A percentile compares a stretch with the other conserved stretches of the same genome.
Evolutionary conservation across 2,329 filamentous ascomycete genomes (phyloP).

Genomic region (Colletotrichum navitas): DNA sequence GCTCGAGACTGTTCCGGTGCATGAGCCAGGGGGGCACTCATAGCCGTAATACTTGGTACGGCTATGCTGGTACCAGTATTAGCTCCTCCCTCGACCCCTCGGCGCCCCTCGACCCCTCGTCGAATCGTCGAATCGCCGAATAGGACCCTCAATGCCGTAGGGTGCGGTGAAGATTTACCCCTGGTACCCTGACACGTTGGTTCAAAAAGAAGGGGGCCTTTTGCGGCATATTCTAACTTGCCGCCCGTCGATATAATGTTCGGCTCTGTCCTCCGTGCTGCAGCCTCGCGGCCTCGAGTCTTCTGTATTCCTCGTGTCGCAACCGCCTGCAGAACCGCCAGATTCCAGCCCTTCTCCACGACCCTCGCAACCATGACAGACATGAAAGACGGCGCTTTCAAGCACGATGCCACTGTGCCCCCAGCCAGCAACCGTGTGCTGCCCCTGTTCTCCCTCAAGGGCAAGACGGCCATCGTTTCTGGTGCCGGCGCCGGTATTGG

Average conservation of each 20-base stretch:
- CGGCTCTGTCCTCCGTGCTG: conserved; percentile 34
- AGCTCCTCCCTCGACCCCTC: conserved; percentile 29
- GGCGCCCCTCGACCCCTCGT: background rate
- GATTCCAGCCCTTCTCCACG: conserved; percentile 38
- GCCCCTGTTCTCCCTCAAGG: conserved; percentile 76
- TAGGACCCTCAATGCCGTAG: conserved; percentile 10
- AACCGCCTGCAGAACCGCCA: conserved; percentile 16
- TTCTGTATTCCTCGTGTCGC: conserved; percentile 26
- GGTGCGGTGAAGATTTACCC: conserved; percentile 37
- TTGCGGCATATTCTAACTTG: conserved; percentile 35
- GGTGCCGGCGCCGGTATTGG: conserved; percentile 78
- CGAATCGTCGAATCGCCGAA: conserved; percentile 23
- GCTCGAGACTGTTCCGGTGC: conserved; percentile 39
- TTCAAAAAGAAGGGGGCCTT: conserved; percentile 14
- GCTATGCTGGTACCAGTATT: conserved; percentile 37
- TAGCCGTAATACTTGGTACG: conserved; percentile 23
- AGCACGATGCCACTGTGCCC: conserved; percentile 66
- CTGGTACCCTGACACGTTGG: conserved; percentile 34
- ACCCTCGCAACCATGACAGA: conserved; percentile 52
- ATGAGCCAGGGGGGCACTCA: conserved; percentile 33
- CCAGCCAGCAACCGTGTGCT: conserved; percentile 66
- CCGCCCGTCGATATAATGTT: conserved; percentile 38
- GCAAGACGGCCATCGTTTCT: conserved; percentile 77
- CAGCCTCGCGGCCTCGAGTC: conserved; percentile 33
- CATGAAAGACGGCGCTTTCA: conserved; percentile 64